Conservation (phyloP, 2,329 filamentous ascomycete species). For the Pseudocercospora vitis region DNA sequence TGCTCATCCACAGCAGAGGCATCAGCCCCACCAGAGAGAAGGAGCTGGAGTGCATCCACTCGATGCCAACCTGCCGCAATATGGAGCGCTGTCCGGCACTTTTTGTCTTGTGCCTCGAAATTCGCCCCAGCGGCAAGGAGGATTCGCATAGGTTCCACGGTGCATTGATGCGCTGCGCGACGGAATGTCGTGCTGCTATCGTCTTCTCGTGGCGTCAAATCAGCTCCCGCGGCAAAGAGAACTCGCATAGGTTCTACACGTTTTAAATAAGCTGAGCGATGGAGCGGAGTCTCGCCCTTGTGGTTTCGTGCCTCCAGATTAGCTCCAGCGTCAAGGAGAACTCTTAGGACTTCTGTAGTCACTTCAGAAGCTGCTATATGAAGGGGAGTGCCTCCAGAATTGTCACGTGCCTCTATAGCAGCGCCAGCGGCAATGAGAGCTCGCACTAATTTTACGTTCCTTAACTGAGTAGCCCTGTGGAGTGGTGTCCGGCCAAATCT, state of each 20-base stretch:
- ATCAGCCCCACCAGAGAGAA: neutral
- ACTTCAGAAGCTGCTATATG: neutral
- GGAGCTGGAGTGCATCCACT: neutral
- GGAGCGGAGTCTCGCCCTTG: neutral
- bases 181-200: neutral
- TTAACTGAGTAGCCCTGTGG: neutral
- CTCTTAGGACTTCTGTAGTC: neutral
- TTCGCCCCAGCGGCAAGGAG: neutral
- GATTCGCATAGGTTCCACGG: no score
- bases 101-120: neutral
- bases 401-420: neutral
- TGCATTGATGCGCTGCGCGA: no score
- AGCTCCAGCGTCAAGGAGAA: neutral
- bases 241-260: neutral
- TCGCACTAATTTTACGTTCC: neutral
- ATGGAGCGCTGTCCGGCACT: neutral
- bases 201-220: neutral
- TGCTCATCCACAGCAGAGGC: neutral
- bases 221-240: neutral
- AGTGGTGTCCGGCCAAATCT: neutral
- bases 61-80: neutral
- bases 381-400: neutral
- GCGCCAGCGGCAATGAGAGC: neutral
- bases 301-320: neutral
- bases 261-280: neutral